Percentiles rank a stretch among this genome's conserved stretches.
phyloP scores from a whole-genome alignment of 176 grass and related monocot genomes.

The Musa acuminata region DNA sequence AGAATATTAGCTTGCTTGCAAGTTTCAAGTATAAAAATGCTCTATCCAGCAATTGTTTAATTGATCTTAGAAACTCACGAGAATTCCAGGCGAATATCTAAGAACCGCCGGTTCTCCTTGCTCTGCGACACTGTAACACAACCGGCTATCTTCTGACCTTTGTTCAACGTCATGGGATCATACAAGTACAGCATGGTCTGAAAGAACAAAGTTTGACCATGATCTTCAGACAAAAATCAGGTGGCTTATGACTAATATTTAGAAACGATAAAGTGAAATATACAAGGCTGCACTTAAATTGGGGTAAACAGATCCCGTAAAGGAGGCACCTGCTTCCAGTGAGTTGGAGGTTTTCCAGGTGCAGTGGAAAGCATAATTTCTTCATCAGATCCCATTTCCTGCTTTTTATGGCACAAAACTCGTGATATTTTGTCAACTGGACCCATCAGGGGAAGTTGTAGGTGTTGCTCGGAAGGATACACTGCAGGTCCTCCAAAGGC shows the following conservation, averaged over 20 bases:
- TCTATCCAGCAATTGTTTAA: slow-evolving; percentile 1
- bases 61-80: slow-evolving; percentile 42
- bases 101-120: slow-evolving; percentile 66
- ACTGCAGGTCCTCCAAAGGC: slow-evolving; percentile 63
- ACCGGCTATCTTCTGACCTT: slow-evolving; percentile 85
- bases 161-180: slow-evolving; percentile 70
- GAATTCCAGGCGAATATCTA: slow-evolving; percentile 75
- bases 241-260: not conserved
- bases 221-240: not conserved
- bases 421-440: slow-evolving; percentile 26
- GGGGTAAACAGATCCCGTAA: too few species aligned
- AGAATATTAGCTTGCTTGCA: not conserved
- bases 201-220: not conserved
- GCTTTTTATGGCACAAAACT: slow-evolving; percentile 15
- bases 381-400: slow-evolving; percentile 44
- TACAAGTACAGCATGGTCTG: slow-evolving; percentile 89
- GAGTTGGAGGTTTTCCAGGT: slow-evolving; percentile 80
- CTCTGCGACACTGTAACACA: slow-evolving; percentile 82
- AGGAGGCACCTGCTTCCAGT: slow-evolving; percentile 84
- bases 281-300: not conserved
- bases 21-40: slow-evolving; percentile 9
- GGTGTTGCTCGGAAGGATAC: not conserved
- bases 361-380: slow-evolving; percentile 82
- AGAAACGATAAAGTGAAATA: not conserved
- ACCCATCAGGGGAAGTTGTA: slow-evolving; percentile 1